A percentile compares a stretch with the other conserved stretches of the same genome.
These are phyloP conservation scores for Pyricularia sp. DNA, from an alignment of 2,329 filamentous ascomycete genomes.

Conservation along the genomic window DNA sequence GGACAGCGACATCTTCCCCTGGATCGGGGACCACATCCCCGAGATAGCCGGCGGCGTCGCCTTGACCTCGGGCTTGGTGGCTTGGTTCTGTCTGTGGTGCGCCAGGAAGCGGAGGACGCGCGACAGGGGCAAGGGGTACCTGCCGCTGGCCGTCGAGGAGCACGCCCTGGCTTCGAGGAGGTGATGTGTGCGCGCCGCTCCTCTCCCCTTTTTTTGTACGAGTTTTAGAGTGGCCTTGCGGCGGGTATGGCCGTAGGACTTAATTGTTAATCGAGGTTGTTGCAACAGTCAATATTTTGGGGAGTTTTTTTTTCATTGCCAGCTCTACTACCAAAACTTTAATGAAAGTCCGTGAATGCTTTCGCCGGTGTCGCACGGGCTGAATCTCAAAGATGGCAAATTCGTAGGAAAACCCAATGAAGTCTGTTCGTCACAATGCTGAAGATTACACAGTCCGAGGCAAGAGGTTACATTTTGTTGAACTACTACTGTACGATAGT, in stretches of 20 bases:
- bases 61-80: background rate
- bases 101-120: background rate
- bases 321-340: background rate
- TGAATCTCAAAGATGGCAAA: too few relatives aligned
- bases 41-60: constrained; percentile 8
- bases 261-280: background rate
- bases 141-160: background rate
- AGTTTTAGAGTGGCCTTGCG: background rate
- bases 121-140: background rate
- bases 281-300: background rate
- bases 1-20: constrained; percentile 19
- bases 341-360: background rate
- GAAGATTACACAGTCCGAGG: too few relatives aligned
- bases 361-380: background rate
- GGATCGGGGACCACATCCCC: constrained; percentile 16
- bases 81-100: background rate
- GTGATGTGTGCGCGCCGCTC: background rate
- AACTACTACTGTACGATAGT: too few relatives aligned
- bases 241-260: background rate
- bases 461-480: too few relatives aligned
- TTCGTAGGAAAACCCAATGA: too few relatives aligned
- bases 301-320: too few relatives aligned
- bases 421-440: too few relatives aligned
- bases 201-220: background rate
- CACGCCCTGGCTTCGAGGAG: background rate